Conservation (phyloP, 225 moss, liverwort and hornwort species). For the Pleurozium schreberi region DNA sequence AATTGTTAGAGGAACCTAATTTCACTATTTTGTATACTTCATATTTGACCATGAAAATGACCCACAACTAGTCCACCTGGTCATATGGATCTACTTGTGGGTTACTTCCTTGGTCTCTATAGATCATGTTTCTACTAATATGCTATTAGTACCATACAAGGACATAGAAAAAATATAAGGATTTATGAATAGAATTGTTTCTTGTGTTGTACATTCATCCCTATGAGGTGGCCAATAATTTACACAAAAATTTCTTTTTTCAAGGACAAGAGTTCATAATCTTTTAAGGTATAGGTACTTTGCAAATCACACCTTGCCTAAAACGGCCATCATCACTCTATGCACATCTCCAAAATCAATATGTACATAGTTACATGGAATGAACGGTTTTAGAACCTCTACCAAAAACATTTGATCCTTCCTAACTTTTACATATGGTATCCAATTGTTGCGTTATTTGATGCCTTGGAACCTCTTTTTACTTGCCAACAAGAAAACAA, state of each 20-base stretch:
- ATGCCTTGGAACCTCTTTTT: neutral
- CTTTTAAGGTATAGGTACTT: neutral
- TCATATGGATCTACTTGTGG: neutral
- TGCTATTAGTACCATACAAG: neutral
- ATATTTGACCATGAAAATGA: neutral
- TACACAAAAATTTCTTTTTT: neutral
- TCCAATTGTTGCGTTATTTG: neutral
- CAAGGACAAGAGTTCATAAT: neutral
- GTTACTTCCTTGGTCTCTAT: neutral
- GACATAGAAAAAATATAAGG: neutral
- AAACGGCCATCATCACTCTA: fast-evolving
- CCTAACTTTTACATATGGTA: neutral
- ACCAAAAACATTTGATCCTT: neutral
- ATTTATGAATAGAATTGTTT: neutral
- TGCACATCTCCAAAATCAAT: neutral
- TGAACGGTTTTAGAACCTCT: neutral
- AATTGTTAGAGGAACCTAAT: too few species aligned
- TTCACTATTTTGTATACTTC: too few species aligned
- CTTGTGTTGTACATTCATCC: neutral
- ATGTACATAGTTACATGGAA: neutral
- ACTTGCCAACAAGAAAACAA: neutral
- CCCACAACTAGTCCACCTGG: neutral
- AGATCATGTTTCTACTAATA: neutral
- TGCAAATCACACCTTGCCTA: neutral
- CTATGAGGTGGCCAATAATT: neutral